Conservation (phyloP, 1,139 yeast species). For the Taphrina deformans region DNA sequence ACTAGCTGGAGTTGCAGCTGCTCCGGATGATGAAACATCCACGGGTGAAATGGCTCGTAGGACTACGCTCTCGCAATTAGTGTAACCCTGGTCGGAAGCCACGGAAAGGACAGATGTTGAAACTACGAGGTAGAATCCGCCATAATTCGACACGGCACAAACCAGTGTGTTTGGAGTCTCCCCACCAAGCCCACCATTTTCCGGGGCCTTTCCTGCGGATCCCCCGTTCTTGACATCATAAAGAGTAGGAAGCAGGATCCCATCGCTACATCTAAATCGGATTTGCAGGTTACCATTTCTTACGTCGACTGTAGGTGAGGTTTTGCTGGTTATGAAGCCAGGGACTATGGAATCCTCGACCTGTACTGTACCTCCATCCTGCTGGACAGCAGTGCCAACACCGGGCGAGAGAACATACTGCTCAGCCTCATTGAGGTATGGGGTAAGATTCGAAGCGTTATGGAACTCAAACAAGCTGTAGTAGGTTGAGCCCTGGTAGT, state of each 20-base stretch:
- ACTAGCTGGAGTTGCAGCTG: not conserved
- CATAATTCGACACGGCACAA: not conserved
- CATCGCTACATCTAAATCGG: not conserved
- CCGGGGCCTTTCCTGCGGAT: not conserved
- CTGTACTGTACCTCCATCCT: not conserved
- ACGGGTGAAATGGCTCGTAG: not conserved
- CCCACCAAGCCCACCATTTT: not conserved
- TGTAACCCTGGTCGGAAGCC: not conserved
- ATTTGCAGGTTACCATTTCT: not conserved
- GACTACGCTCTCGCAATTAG: not conserved
- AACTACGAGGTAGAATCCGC: not conserved
- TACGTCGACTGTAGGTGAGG: not conserved
- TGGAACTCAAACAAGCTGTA: not conserved
- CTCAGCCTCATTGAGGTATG: not conserved
- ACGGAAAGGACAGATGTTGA: not conserved
- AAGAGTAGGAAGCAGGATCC: not conserved
- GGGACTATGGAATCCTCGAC: not conserved
- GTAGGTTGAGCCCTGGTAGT: not conserved
- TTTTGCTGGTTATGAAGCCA: not conserved
- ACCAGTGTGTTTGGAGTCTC: not conserved
- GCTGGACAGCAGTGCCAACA: not conserved
- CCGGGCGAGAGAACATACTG: not conserved
- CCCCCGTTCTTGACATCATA: not conserved
- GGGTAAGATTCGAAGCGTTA: not conserved
- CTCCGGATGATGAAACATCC: not conserved